Conservation (phyloP, 768 basidiomycete species). For the Lanmaoa rubissima region DNA sequence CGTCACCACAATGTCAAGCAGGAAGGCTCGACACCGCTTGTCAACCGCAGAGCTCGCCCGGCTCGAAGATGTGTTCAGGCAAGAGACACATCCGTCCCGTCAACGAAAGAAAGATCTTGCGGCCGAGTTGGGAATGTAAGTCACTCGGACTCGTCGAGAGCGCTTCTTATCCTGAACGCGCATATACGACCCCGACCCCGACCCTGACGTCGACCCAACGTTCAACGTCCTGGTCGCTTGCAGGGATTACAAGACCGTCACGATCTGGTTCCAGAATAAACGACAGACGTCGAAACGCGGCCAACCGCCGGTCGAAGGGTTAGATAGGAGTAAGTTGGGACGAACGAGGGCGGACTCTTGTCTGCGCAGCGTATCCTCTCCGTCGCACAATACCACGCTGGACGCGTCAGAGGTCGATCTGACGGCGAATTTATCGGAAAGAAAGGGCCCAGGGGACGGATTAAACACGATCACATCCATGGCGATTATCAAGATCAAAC, state of each 20-base stretch:
- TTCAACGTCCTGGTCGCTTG: too few species aligned
- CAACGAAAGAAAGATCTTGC: conserved; percentile 31
- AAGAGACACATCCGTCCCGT: conserved; percentile 31
- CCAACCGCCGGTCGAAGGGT: conserved; percentile 6
- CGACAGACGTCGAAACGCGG: conserved; percentile 51
- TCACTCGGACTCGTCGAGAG: background rate
- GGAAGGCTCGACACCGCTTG: conserved; percentile 39
- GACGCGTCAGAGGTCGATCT: background rate
- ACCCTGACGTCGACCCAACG: background rate
- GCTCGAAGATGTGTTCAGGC: conserved; percentile 28
- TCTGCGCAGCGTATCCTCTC: conserved; percentile 30
- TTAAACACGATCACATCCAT: conserved; percentile 8
- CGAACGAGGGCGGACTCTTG: conserved; percentile 18
- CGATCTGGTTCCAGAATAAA: conserved; percentile 86
- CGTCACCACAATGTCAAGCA: conserved; percentile 16
- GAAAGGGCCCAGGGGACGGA: background rate
- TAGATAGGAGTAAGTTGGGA: background rate
- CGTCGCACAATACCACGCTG: conserved; percentile 29
- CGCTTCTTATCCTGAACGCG: background rate
- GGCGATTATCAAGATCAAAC: conserved; percentile 23
- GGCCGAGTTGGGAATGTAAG: conserved; percentile 29
- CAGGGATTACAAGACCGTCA: conserved; percentile 46
- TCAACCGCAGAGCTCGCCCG: conserved; percentile 28
- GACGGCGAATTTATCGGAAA: background rate
- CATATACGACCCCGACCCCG: background rate